Base-by-base conservation (phyloP, 1,284 basidiomycete genomes). In the Marasmius sp. region DNA sequence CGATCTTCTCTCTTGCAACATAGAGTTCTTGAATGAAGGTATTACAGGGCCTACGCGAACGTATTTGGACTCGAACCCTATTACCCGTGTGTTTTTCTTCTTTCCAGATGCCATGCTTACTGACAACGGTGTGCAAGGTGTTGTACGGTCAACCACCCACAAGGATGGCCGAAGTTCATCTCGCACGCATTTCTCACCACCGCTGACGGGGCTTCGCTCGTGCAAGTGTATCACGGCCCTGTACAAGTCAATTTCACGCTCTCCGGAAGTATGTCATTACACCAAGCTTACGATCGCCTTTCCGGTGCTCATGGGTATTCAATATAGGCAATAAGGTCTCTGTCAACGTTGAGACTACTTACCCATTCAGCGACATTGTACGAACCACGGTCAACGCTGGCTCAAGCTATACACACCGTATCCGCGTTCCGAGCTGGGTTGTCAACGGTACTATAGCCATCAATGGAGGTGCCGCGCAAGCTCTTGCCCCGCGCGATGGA, bases 51-150 rank as follows among this genome's bases (percentile, higher is more conserved):
- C 1, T 84, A 85, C 67, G 83, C 83, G 0, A 86, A 87, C 65
- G 83, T 86, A 2, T 85, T 86, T 63, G 84, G 80, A 9, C 70
- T 82, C 7, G 77, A 81, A 64, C 80, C 80, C 12, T 79, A 82
- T 53, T 81, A 81, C 63, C 80, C 80, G 78, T 80, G 34, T 57
- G 75, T 68, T 37, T 16, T 3, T 20, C 9, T n/a, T 45, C 18
- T 7, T 71, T 16, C 58, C 74, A 20, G 71, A 75, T 63, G 74
- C 72, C 11, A 75, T 75, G 65, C 74, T 75, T 47, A n/a, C 45
- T n/a, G 45, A 47, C 73, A 72, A 70, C 75, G 58, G 65, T 18
- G 16, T n/a, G 22, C 10, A 59, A 76, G 75, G 7, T 79, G 78
- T 67, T 79, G 78, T 66, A 80, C 77, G 0, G 79, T 80, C 16